Evolutionary conservation across 2,329 filamentous ascomycete genomes (phyloP).

Genomic region (Cladosporium oxysporum): DNA sequence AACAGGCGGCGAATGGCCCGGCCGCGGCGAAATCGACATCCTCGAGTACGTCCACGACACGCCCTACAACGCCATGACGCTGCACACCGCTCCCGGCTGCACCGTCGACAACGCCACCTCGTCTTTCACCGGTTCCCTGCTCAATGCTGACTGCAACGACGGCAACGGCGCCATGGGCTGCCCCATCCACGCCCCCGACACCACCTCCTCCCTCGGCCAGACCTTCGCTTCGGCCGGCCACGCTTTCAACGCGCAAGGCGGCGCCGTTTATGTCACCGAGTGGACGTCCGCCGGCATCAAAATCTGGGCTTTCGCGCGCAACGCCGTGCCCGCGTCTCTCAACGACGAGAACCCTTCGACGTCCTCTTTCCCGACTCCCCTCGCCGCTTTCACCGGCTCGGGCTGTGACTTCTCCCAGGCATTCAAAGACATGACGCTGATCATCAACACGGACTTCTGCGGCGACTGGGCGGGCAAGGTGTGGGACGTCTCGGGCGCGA

Average conservation of each 20-base stretch:
- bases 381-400: slow-evolving; percentile 64
- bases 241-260: slow-evolving; percentile 52
- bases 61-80: slow-evolving; percentile 46
- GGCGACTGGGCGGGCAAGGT: slow-evolving; percentile 80
- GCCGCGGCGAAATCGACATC: slow-evolving; percentile 52
- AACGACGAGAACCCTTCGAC: slow-evolving; percentile 63
- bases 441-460: slow-evolving; percentile 84
- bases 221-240: slow-evolving; percentile 44
- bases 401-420: slow-evolving; percentile 70
- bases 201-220: slow-evolving; percentile 17
- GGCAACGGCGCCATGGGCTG: slow-evolving; percentile 45
- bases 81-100: slow-evolving; percentile 51
- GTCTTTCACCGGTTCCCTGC: slow-evolving; percentile 30
- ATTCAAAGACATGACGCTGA: slow-evolving; percentile 73
- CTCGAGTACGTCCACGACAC: slow-evolving; percentile 51
- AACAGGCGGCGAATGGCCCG: slow-evolving; percentile 39
- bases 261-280: slow-evolving; percentile 50
- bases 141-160: slow-evolving; percentile 33
- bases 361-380: slow-evolving; percentile 60
- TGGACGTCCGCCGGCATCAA: slow-evolving; percentile 73
- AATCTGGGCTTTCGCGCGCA: slow-evolving; percentile 81
- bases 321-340: slow-evolving; percentile 65
- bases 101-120: slow-evolving; percentile 38
- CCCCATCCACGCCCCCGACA: slow-evolving; percentile 36
- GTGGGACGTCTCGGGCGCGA: slow-evolving; percentile 64